Percentiles rank a stretch among this genome's conserved stretches.
phyloP scores from a whole-genome alignment of 2,329 filamentous ascomycete genomes.

The Ceratocystis variospora region DNA sequence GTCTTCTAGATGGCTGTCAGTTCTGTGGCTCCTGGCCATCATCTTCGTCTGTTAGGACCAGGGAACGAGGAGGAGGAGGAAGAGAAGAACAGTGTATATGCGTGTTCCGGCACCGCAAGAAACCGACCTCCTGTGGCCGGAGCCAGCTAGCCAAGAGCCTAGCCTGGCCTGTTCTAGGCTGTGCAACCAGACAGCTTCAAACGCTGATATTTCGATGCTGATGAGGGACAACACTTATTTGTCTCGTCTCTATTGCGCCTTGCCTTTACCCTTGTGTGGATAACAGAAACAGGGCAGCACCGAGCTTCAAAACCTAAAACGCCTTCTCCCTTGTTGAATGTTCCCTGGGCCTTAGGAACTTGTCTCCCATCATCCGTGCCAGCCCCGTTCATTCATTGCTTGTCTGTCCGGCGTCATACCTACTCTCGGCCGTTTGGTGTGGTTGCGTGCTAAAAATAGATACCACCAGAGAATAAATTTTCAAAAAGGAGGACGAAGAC shows the following conservation, averaged over 20 bases:
- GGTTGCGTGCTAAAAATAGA: not conserved
- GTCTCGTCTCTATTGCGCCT: not conserved
- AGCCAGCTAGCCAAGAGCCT: not conserved
- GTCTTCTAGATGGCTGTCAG: slow-evolving; percentile 7
- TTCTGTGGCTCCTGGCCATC: not conserved
- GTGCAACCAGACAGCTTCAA: not conserved
- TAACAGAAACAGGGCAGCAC: not conserved
- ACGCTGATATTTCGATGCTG: not conserved
- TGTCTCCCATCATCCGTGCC: not conserved
- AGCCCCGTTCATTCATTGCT: not conserved
- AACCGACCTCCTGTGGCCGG: not conserved
- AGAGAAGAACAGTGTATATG: not conserved
- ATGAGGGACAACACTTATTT: too few relatives aligned
- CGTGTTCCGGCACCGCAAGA: not conserved
- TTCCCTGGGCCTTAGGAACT: not conserved
- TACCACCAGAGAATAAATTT: not conserved
- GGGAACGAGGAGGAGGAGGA: not conserved
- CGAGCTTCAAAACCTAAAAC: not conserved
- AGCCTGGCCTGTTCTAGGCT: not conserved
- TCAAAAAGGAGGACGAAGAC: not conserved
- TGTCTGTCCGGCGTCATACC: not conserved
- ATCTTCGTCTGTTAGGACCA: not conserved
- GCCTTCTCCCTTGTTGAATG: not conserved
- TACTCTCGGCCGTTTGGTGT: not conserved
- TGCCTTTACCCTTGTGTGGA: not conserved